These are phyloP conservation scores for Tanacetum coccineum DNA, from an alignment of 129 eudicot species.

Conservation along the genomic window DNA sequence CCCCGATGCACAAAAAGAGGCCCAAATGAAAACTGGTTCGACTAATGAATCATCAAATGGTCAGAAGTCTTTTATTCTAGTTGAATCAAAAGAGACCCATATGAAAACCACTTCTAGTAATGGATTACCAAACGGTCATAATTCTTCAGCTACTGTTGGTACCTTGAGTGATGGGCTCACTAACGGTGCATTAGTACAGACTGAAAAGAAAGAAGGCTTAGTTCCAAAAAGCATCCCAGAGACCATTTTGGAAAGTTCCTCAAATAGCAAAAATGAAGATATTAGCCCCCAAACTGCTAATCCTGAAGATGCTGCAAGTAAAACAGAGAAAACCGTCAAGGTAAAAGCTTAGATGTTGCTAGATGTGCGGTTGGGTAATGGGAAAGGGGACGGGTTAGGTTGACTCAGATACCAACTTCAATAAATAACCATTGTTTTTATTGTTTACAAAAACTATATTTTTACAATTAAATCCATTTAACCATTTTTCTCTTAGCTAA, in stretches of 20 bases:
- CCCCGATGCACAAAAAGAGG: conserved; percentile 6
- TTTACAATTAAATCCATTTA: no score
- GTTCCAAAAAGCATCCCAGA: conserved; percentile 15
- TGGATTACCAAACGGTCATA: conserved; percentile 23
- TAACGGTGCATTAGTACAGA: conserved; percentile 17
- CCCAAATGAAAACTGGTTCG: conserved; percentile 22
- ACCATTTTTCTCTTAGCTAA: no score
- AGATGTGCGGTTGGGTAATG: no score
- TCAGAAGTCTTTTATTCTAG: conserved; percentile 18
- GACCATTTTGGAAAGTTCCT: conserved; percentile 9
- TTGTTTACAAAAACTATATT: no score
- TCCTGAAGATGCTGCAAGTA: no score
- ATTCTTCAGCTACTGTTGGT: conserved; percentile 10
- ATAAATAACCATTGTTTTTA: no score
- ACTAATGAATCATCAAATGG: conserved; percentile 27
- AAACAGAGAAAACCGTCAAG: no score
- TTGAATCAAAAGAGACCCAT: conserved; percentile 31
- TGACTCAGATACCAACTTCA: no score
- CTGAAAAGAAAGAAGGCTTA: conserved; percentile 13
- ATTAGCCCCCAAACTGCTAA: neutral
- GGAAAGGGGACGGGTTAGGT: no score
- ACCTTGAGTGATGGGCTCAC: no score
- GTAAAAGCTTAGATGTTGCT: no score
- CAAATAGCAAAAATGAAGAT: conserved; percentile 8
- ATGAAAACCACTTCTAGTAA: conserved; percentile 22